These are phyloP conservation scores for Herpetomonas tarakana DNA, from an alignment of 208 protist species.

Conservation along the genomic window DNA sequence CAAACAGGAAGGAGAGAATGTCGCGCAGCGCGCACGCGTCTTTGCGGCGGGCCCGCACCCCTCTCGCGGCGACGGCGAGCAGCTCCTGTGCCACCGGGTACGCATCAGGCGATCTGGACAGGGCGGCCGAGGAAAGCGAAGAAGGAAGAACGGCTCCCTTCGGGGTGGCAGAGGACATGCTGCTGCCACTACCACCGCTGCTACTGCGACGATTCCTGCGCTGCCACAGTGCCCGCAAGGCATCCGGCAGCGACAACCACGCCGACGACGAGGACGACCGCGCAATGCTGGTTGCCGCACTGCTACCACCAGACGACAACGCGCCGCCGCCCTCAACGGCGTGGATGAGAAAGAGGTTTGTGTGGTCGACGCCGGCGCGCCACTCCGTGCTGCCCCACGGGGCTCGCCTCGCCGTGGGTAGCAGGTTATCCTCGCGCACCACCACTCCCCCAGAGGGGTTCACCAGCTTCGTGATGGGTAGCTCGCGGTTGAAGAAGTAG, in stretches of 20 bases:
- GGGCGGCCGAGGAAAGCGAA: too few relatives aligned
- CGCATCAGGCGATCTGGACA: too few relatives aligned
- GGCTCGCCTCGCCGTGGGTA: background rate
- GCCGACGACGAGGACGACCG: too few relatives aligned
- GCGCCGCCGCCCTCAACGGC: background rate
- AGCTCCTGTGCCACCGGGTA: background rate
- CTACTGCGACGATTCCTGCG: background rate
- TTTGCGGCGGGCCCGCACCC: too few relatives aligned
- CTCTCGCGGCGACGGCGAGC: background rate
- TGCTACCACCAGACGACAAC: too few relatives aligned
- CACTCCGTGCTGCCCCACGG: background rate
- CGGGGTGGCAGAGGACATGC: too few relatives aligned
- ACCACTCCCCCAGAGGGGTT: constrained; percentile 20
- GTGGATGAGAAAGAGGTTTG: constrained; percentile 18
- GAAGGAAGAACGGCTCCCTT: too few relatives aligned
- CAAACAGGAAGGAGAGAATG: background rate
- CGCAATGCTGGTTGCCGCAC: too few relatives aligned
- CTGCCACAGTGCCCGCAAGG: background rate
- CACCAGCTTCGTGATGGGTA: constrained; percentile 14
- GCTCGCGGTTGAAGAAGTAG: constrained; percentile 24
- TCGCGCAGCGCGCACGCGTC: background rate
- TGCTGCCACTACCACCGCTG: too few relatives aligned
- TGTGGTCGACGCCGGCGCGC: constrained; percentile 17
- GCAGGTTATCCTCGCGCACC: constrained; percentile 11
- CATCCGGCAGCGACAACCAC: background rate